These are phyloP conservation scores for Phaffomyces antillensis DNA, from an alignment of 805 yeast genomes.

Conservation along the genomic window DNA sequence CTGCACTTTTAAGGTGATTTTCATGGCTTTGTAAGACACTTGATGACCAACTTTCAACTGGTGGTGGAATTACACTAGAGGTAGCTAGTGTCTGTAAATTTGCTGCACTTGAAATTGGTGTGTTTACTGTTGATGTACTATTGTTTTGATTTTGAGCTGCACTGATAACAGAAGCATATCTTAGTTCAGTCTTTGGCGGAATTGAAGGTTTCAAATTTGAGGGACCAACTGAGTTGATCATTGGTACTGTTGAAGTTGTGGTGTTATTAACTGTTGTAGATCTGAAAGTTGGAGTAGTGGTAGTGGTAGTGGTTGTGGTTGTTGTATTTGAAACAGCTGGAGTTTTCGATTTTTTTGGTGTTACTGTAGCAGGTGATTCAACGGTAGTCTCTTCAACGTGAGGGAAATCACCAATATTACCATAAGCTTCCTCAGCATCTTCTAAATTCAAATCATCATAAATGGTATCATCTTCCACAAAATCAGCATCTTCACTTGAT, in stretches of 20 bases:
- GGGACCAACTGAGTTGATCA: not conserved
- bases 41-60: constrained; percentile 5
- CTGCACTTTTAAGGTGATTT: not conserved
- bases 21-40: not conserved
- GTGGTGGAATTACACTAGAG: constrained; percentile 6
- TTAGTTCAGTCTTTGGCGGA: constrained; percentile 47
- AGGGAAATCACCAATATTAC: constrained; percentile 37
- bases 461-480: constrained; percentile 87
- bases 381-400: constrained; percentile 7
- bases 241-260: too few species aligned
- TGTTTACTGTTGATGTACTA: not conserved
- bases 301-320: too few species aligned
- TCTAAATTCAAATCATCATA: constrained; percentile 80
- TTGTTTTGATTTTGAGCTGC: constrained; percentile 10
- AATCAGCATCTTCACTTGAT: constrained; percentile 86
- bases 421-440: constrained; percentile 47
- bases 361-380: constrained; percentile 7
- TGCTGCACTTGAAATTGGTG: not conserved
- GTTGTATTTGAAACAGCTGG: not conserved
- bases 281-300: too few species aligned
- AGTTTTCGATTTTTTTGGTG: not conserved
- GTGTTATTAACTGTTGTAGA: too few species aligned
- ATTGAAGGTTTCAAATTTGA: constrained; percentile 45
- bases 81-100: constrained; percentile 1
- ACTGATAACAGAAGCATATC: constrained; percentile 43